A percentile compares a stretch with the other conserved stretches of the same genome.
Evolutionary conservation across 192 early-diverging fungal genomes (phyloP).

Genomic region (Funneliformis geosporum): DNA sequence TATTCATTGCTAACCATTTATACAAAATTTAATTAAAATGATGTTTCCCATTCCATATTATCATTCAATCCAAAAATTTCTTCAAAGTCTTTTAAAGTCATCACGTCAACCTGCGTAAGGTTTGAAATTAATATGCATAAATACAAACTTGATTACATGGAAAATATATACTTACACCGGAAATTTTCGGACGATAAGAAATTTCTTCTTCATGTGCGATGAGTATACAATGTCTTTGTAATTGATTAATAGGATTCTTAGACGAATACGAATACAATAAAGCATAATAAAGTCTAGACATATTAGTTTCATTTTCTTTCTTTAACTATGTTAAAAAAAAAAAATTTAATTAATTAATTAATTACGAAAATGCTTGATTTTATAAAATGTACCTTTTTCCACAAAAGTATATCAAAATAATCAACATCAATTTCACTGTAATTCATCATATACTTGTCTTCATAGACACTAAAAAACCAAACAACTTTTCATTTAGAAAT

Average conservation of each 20-base stretch:
- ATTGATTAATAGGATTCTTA: neutral
- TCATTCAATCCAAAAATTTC: neutral
- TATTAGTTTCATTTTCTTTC: neutral
- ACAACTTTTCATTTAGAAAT: neutral
- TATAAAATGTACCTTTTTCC: neutral
- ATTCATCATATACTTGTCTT: neutral
- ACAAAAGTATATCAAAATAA: neutral
- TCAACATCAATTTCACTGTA: neutral
- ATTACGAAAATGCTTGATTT: neutral
- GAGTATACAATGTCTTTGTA: neutral
- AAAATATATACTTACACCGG: slow-evolving; percentile 8
- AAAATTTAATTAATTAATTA: neutral
- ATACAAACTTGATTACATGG: neutral
- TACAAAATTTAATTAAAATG: too few species aligned
- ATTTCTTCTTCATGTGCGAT: neutral
- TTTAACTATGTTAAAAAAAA: neutral
- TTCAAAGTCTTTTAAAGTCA: neutral
- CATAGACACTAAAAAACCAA: neutral
- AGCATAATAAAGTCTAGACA: neutral
- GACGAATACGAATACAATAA: neutral
- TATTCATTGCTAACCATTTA: neutral
- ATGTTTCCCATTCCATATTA: neutral
- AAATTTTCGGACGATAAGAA: neutral
- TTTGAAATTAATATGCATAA: neutral
- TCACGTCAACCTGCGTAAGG: neutral